phyloP scores from a whole-genome alignment of 1,284 basidiomycete species.

The Retiboletus flavoniger region DNA sequence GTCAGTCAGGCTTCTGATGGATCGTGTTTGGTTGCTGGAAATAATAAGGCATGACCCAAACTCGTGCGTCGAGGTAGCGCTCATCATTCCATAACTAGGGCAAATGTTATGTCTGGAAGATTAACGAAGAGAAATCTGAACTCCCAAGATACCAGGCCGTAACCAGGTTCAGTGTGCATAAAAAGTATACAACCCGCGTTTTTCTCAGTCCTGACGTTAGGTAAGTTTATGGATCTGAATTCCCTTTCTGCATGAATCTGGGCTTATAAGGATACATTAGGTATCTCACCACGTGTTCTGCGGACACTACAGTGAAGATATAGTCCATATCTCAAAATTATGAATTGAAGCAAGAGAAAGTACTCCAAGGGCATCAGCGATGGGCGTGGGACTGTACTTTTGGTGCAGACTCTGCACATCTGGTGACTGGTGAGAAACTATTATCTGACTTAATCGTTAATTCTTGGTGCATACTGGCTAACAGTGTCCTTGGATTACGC shows the following conservation, averaged over 20 bases:
- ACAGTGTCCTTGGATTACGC: constrained; percentile 96
- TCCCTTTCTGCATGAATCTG: constrained; percentile 6
- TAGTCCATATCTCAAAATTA: constrained; percentile 90
- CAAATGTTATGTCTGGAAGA: constrained; percentile 95
- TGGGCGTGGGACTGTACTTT: constrained; percentile 99
- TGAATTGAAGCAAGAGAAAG: constrained; percentile 90
- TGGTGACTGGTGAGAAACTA: constrained; percentile 77
- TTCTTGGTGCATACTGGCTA: constrained; percentile 11
- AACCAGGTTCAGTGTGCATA: constrained; percentile 93
- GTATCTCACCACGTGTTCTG: constrained; percentile 96
- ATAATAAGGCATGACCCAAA: constrained; percentile 74
- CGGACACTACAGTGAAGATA: constrained; percentile 97
- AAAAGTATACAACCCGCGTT: constrained; percentile 91
- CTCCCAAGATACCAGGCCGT: constrained; percentile 88
- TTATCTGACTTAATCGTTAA: constrained; percentile 14
- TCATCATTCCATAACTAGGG: constrained; percentile 53
- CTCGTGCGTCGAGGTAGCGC: constrained; percentile 11
- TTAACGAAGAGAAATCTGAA: constrained; percentile 79
- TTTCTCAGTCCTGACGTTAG: constrained; percentile 92
- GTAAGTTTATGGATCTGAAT: constrained; percentile 45
- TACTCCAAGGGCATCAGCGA: constrained; percentile 90
- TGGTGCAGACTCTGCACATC: constrained; percentile 96
- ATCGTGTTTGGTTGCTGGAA: constrained; percentile 93
- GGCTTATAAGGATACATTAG: constrained; percentile 42
- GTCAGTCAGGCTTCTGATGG: constrained; percentile 95